Evolutionary conservation across 2,329 filamentous ascomycete genomes (phyloP).

Genomic region (Fusarium nelsonii): DNA sequence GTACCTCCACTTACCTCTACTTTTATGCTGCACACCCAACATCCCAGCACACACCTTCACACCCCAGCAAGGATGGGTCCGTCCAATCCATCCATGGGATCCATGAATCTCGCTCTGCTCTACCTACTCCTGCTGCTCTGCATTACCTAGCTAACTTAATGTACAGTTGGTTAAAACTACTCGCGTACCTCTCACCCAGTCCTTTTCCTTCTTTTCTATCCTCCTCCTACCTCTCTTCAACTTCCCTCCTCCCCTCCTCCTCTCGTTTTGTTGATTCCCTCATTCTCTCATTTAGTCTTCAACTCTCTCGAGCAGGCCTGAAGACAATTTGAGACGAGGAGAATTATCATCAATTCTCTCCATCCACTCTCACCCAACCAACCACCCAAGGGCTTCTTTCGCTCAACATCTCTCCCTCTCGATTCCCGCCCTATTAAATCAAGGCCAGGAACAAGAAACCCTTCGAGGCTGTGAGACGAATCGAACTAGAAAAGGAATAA

Average conservation of each 20-base stretch:
- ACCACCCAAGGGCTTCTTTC: slow-evolving; percentile 17
- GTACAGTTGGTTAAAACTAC: slow-evolving; percentile 53
- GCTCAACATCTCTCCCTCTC: slow-evolving; percentile 26
- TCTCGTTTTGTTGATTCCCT: slow-evolving; percentile 64
- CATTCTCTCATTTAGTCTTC: slow-evolving; percentile 60
- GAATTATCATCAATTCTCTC: slow-evolving; percentile 48
- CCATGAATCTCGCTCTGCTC: slow-evolving; percentile 29
- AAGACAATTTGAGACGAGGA: slow-evolving; percentile 53
- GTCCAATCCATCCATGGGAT: slow-evolving; percentile 18
- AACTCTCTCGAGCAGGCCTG: slow-evolving; percentile 60
- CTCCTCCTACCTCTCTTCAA: slow-evolving; percentile 65
- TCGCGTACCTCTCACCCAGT: slow-evolving; percentile 63
- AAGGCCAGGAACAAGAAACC: slow-evolving; percentile 42
- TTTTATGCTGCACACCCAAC: slow-evolving; percentile 19
- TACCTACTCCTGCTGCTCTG: neutral
- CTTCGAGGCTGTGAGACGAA: slow-evolving; percentile 46
- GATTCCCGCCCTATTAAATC: slow-evolving; percentile 44
- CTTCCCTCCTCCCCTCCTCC: slow-evolving; percentile 57
- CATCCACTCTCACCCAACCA: slow-evolving; percentile 32
- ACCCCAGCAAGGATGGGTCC: slow-evolving; percentile 20
- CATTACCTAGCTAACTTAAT: slow-evolving; percentile 17
- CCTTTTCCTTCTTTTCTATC: slow-evolving; percentile 67
- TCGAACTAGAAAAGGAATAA: slow-evolving; percentile 42
- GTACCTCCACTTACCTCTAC: neutral
- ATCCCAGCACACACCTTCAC: slow-evolving; percentile 25